These are phyloP conservation scores for Corchorus capsularis DNA, from an alignment of 345 rosid genomes.

Conservation along the genomic window DNA sequence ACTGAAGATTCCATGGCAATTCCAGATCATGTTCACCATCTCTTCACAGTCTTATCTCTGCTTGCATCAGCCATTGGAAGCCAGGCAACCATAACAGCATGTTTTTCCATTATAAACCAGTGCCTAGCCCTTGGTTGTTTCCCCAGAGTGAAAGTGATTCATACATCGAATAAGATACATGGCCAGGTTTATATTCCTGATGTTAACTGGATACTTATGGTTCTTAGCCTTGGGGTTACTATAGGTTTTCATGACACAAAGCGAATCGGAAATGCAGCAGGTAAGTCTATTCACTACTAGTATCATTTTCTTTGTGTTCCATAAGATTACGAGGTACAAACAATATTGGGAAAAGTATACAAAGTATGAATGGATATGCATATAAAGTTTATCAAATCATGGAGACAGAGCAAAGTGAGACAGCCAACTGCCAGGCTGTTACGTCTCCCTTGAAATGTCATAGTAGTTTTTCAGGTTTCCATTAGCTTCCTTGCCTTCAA, in stretches of 20 bases:
- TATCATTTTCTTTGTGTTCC: not conserved
- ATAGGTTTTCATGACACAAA: constrained; percentile 43
- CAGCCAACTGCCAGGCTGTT: no score
- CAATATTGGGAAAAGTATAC: not conserved
- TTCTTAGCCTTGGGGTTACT: constrained; percentile 52
- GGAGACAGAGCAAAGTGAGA: no score
- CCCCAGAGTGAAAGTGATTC: constrained; percentile 62
- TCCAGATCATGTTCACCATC: constrained; percentile 44
- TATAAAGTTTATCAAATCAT: not conserved
- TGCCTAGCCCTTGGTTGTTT: constrained; percentile 61
- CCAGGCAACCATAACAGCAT: constrained; percentile 65
- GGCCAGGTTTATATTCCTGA: constrained; percentile 72
- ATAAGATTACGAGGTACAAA: not conserved
- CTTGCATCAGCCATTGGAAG: constrained; percentile 55
- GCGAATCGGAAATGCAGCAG: constrained; percentile 52
- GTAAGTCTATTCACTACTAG: constrained; percentile 22
- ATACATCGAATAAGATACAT: constrained; percentile 49
- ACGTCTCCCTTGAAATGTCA: no score
- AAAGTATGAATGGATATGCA: not conserved
- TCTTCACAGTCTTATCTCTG: constrained; percentile 45
- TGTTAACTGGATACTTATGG: constrained; percentile 60
- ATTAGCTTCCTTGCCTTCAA: no score
- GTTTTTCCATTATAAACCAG: constrained; percentile 68
- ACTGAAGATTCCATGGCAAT: constrained; percentile 15
- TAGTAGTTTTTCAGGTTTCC: no score